Percentiles rank a stretch among this genome's conserved stretches.
phyloP scores from a whole-genome alignment of 352 stramenopile species.

The Pythium brachiatum region DNA sequence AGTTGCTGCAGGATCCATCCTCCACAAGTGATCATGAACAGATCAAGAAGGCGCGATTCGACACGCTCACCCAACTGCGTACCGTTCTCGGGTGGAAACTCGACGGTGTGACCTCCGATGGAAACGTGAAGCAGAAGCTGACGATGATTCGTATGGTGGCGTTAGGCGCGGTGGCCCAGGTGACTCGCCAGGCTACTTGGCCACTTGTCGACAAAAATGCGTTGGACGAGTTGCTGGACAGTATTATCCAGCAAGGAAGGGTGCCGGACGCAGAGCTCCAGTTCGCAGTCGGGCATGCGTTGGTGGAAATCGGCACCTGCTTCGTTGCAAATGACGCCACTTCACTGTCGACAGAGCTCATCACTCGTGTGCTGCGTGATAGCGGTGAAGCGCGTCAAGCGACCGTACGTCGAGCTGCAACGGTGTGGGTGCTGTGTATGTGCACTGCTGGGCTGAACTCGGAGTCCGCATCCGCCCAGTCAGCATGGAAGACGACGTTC shows the following conservation, averaged over 20 bases:
- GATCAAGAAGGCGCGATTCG: constrained; percentile 4
- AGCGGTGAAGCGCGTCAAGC: constrained; percentile 39
- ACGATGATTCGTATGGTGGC: constrained; percentile 3
- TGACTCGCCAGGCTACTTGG: constrained; percentile 4
- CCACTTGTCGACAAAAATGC: not conserved
- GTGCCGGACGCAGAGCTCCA: constrained; percentile 44
- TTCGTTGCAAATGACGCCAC: not conserved
- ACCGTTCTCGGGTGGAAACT: constrained; percentile 24
- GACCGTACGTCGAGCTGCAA: constrained; percentile 46
- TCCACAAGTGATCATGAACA: not conserved
- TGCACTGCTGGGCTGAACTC: constrained; percentile 40
- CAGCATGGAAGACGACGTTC: constrained; percentile 36
- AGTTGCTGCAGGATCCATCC: not conserved
- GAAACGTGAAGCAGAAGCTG: constrained; percentile 22
- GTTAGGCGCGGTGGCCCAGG: constrained; percentile 12
- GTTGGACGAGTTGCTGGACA: constrained; percentile 30
- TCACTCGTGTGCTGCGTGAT: constrained; percentile 38
- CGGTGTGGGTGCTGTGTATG: constrained; percentile 70
- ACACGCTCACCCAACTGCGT: constrained; percentile 9
- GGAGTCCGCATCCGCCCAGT: not conserved
- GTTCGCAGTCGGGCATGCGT: constrained; percentile 45
- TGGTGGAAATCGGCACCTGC: constrained; percentile 54
- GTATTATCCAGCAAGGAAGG: constrained; percentile 27
- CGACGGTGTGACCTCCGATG: constrained; percentile 13
- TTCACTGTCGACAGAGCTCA: constrained; percentile 26